Evolutionary conservation across 371 early-diverging fungal species (phyloP).

Genomic region (Lichtheimia ramosa): DNA sequence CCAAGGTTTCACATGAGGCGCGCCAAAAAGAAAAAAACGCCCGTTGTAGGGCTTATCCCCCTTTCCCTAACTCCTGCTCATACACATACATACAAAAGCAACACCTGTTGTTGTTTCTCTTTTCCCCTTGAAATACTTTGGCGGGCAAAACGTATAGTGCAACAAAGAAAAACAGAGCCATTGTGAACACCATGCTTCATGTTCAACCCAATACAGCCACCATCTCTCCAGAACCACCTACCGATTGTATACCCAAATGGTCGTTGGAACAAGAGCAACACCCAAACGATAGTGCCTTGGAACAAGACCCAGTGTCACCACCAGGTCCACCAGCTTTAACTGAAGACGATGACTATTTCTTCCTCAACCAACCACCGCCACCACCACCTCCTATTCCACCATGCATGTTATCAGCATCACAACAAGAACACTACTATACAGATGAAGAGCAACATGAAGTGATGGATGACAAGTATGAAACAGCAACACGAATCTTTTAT

Average conservation of each 20-base stretch:
- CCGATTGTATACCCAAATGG: conserved; percentile 8
- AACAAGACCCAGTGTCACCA: background rate
- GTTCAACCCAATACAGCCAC: too few relatives aligned
- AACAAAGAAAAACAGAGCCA: too few relatives aligned
- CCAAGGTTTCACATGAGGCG: background rate
- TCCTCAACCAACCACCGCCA: conserved; percentile 25
- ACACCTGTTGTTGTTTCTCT: background rate
- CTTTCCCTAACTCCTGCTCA: background rate
- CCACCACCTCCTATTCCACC: conserved; percentile 2
- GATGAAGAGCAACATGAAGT: background rate
- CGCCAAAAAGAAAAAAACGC: conserved; percentile 1
- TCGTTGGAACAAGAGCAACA: conserved; percentile 1
- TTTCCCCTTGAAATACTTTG: background rate
- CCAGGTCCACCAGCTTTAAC: background rate
- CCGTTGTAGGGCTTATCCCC: background rate
- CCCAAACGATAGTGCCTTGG: background rate
- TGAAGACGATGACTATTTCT: conserved; percentile 22
- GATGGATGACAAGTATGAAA: conserved; percentile 21
- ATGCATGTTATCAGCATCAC: background rate
- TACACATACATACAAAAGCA: background rate
- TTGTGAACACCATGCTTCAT: background rate
- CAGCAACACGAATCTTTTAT: conserved; percentile 43
- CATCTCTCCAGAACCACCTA: too few relatives aligned
- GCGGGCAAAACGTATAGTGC: too few relatives aligned
- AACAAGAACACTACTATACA: background rate